Evolutionary conservation across 108 stramenopile genomes (phyloP).

Genomic region (Seminavis robusta): DNA sequence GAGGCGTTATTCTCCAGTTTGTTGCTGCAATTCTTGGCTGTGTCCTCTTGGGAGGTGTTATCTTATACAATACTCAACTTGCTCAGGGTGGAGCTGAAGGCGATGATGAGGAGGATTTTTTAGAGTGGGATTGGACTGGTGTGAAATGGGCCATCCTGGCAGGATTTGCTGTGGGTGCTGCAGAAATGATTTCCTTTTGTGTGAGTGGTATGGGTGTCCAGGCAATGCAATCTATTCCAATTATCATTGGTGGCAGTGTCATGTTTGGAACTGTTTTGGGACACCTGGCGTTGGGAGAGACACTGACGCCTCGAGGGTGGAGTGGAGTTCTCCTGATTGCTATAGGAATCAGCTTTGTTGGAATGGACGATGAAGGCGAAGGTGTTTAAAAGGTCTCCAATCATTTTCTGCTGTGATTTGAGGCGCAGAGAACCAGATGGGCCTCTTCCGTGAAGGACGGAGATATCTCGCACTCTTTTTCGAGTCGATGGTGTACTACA

Average conservation of each 20-base stretch:
- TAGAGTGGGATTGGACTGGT: constrained; percentile 27
- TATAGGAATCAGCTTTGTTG: constrained; percentile 56
- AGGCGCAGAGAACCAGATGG: too few species aligned
- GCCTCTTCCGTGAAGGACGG: too few species aligned
- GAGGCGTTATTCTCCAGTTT: constrained; percentile 71
- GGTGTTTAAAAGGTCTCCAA: too few species aligned
- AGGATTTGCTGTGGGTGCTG: constrained; percentile 44
- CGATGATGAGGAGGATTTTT: too few species aligned
- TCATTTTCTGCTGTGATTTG: too few species aligned
- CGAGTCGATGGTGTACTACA: too few species aligned
- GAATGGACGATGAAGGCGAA: too few species aligned
- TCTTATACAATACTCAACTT: too few species aligned
- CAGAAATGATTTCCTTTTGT: constrained; percentile 65
- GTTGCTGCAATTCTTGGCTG: constrained; percentile 62
- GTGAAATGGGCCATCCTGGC: constrained; percentile 40
- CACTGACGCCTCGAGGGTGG: constrained; percentile 49
- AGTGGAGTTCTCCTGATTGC: constrained; percentile 44
- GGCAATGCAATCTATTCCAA: constrained; percentile 63
- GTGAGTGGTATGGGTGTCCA: constrained; percentile 65
- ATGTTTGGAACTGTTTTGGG: constrained; percentile 66
- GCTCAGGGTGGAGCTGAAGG: not conserved
- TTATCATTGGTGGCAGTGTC: constrained; percentile 69
- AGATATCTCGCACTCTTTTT: too few species aligned
- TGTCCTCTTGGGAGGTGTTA: constrained; percentile 17
- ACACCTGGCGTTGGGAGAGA: constrained; percentile 33